phyloP scores from a whole-genome alignment of 805 yeast genomes.

The Jamesozyma rosinii region DNA sequence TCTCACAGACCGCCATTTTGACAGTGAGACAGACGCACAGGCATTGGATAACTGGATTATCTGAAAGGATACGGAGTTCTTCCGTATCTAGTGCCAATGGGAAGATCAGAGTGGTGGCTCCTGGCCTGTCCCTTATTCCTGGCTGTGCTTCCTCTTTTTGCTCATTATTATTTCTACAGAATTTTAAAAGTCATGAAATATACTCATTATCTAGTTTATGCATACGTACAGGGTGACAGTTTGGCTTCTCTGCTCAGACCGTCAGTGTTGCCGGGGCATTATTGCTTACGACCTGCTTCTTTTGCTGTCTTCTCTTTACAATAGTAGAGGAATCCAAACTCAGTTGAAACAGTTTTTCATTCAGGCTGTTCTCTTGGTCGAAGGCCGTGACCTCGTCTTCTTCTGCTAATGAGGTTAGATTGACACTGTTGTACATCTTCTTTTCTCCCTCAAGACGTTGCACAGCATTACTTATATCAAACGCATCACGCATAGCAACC shows the following conservation, averaged over 20 bases:
- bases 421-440: conserved; percentile 3
- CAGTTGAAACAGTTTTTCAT: conserved; percentile 30
- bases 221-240: background rate
- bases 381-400: conserved; percentile 4
- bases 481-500: conserved; percentile 74
- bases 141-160: too few relatives aligned
- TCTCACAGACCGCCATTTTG: too few relatives aligned
- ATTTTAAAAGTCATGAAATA: too few relatives aligned
- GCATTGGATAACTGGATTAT: too few relatives aligned
- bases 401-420: conserved; percentile 4
- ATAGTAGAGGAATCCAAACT: conserved; percentile 34
- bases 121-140: too few relatives aligned
- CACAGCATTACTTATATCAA: conserved; percentile 78
- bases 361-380: conserved; percentile 6
- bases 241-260: background rate
- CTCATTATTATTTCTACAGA: too few relatives aligned
- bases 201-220: background rate
- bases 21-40: too few relatives aligned
- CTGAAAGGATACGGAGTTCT: too few relatives aligned
- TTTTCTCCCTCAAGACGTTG: conserved; percentile 67
- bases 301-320: conserved; percentile 32
- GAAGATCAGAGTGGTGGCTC: too few relatives aligned
- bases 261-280: background rate
- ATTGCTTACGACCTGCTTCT: background rate
- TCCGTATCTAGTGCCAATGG: too few relatives aligned